A percentile compares a stretch with the other conserved stretches of the same genome.
These are phyloP conservation scores for Mycena leptocephala DNA, from an alignment of 768 basidiomycete species.

Conservation along the genomic window DNA sequence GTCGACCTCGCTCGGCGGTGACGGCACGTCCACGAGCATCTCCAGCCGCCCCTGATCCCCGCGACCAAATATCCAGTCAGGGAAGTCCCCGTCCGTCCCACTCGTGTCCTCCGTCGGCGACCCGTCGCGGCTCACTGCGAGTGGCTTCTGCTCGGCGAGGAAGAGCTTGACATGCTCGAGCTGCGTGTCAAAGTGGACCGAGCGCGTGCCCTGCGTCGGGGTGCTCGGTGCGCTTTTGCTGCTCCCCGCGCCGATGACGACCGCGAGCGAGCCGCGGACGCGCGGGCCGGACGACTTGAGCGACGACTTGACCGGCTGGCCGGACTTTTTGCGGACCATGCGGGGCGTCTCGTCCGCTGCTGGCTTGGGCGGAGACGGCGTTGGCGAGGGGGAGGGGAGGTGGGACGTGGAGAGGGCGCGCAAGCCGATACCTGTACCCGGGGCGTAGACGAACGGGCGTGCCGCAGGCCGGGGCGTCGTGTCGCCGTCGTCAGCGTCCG, in stretches of 20 bases:
- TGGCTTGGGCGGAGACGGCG: conserved; percentile 44
- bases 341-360: conserved; percentile 52
- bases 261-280: conserved; percentile 64
- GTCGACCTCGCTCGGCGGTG: conserved; percentile 54
- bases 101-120: conserved; percentile 90
- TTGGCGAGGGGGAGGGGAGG: conserved; percentile 42
- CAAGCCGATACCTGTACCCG: conserved; percentile 41
- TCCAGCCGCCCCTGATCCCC: conserved; percentile 56
- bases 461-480: conserved; percentile 48
- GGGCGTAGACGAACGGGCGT: conserved; percentile 56
- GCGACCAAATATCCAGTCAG: conserved; percentile 74
- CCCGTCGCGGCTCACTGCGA: conserved; percentile 93
- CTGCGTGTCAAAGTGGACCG: conserved; percentile 95
- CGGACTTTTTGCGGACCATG: conserved; percentile 92
- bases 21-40: conserved; percentile 83
- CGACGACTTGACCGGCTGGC: conserved; percentile 93
- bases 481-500: conserved; percentile 40
- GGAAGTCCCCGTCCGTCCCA: conserved; percentile 86
- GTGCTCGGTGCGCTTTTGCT: conserved; percentile 87
- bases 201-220: conserved; percentile 85
- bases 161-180: conserved; percentile 97
- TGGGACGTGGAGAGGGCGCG: conserved; percentile 55
- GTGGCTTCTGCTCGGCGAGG: conserved; percentile 94
- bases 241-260: conserved; percentile 64
- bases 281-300: conserved; percentile 81